These are phyloP conservation scores for Cymodocea nodosa DNA, from an alignment of 116 monocot species.

Conservation along the genomic window DNA sequence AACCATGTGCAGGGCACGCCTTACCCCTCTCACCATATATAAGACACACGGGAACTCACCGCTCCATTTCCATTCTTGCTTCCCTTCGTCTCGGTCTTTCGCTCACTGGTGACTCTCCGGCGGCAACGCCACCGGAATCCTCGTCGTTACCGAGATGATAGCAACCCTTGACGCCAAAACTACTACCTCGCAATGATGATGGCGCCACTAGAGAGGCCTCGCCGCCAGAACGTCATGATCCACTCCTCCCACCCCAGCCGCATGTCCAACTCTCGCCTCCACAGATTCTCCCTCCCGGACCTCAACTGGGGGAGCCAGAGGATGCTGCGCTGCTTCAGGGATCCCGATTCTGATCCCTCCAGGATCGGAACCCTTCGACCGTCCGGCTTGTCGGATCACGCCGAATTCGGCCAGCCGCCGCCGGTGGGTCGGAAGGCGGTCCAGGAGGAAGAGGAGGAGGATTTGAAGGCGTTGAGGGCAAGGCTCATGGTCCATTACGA, in stretches of 20 bases:
- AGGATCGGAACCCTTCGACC: not conserved
- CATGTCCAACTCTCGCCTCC: conserved; percentile 14
- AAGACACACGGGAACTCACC: not conserved
- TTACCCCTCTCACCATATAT: too few relatives aligned
- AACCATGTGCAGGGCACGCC: too few relatives aligned
- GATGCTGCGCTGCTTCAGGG: conserved; percentile 27
- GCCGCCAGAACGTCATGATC: too few relatives aligned
- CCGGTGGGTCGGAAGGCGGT: not conserved
- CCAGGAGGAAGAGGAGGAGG: conserved; percentile 3
- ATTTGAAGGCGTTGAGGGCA: conserved; percentile 2
- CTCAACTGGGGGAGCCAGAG: conserved; percentile 30
- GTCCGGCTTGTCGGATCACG: not conserved
- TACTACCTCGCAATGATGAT: not conserved
- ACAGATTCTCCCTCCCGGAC: conserved; percentile 37
- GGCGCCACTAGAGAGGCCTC: too few relatives aligned
- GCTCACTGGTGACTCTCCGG: not conserved
- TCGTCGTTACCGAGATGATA: too few relatives aligned
- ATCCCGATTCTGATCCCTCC: not conserved
- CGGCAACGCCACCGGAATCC: not conserved
- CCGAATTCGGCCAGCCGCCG: not conserved
- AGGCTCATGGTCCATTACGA: not conserved
- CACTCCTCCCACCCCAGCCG: too few relatives aligned
- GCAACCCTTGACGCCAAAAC: not conserved
- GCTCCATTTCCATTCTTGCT: not conserved
- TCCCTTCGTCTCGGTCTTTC: not conserved